phyloP scores from a whole-genome alignment of 805 yeast species.

The Clavispora phyllophila region DNA sequence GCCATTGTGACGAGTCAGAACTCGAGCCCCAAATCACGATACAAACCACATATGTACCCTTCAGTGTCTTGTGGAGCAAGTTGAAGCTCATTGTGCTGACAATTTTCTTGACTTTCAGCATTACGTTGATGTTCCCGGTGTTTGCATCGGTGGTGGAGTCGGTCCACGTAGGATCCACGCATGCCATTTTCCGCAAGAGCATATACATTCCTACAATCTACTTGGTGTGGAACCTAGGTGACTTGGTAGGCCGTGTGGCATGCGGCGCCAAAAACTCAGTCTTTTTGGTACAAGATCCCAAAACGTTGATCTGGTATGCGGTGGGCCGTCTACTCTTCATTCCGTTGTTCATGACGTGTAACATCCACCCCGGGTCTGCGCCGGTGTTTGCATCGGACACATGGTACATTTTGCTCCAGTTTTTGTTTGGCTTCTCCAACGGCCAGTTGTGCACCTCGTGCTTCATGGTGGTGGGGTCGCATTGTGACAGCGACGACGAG shows the following conservation, averaged over 20 bases:
- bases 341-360: slow-evolving; percentile 70
- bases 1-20: slow-evolving; percentile 4
- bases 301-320: slow-evolving; percentile 49
- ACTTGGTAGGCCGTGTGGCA: slow-evolving; percentile 66
- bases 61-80: slow-evolving; percentile 54
- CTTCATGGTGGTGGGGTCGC: slow-evolving; percentile 68
- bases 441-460: slow-evolving; percentile 81
- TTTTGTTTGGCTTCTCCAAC: slow-evolving; percentile 77
- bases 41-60: slow-evolving; percentile 47
- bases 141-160: slow-evolving; percentile 74
- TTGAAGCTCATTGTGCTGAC: slow-evolving; percentile 61
- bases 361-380: slow-evolving; percentile 38
- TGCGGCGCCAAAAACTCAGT: slow-evolving; percentile 43
- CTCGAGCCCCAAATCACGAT: slow-evolving; percentile 6
- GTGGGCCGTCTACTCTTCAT: slow-evolving; percentile 53
- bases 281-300: slow-evolving; percentile 37
- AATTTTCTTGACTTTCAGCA: slow-evolving; percentile 66
- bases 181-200: slow-evolving; percentile 41
- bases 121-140: slow-evolving; percentile 81
- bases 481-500: slow-evolving; percentile 57
- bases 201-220: slow-evolving; percentile 70
- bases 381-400: slow-evolving; percentile 52
- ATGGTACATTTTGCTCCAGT: slow-evolving; percentile 65
- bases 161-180: slow-evolving; percentile 23
- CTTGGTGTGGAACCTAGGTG: slow-evolving; percentile 87